These are phyloP conservation scores for Magnolia kwangsiensis DNA, from an alignment of 164 flowering plant species.

Conservation along the genomic window DNA sequence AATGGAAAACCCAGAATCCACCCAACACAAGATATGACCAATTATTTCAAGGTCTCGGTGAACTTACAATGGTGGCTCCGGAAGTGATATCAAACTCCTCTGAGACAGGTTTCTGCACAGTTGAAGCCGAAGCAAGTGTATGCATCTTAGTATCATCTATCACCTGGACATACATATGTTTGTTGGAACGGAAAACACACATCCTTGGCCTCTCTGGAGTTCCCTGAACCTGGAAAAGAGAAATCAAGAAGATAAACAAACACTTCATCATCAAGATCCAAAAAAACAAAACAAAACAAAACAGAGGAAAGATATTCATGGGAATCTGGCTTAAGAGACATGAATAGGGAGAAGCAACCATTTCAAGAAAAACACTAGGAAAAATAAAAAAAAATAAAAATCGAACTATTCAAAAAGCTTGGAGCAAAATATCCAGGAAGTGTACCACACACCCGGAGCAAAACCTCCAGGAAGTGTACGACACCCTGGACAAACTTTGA, in stretches of 20 bases:
- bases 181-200: conserved; percentile 88
- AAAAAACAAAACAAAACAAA: background rate
- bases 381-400: background rate
- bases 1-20: background rate
- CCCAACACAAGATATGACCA: background rate
- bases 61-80: conserved; percentile 89
- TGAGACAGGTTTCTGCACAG: conserved; percentile 76
- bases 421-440: too few relatives aligned
- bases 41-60: background rate
- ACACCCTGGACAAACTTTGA: too few relatives aligned
- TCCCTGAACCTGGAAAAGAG: conserved; percentile 66
- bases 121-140: conserved; percentile 91
- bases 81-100: conserved; percentile 60
- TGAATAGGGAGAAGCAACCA: background rate
- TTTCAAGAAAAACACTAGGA: background rate
- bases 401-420: background rate
- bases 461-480: too few relatives aligned
- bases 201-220: conserved; percentile 92
- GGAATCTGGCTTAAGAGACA: too few relatives aligned
- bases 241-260: background rate
- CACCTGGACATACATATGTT: conserved; percentile 88
- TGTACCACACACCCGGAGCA: too few relatives aligned
- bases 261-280: background rate
- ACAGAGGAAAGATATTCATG: too few relatives aligned
- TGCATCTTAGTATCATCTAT: conserved; percentile 97